Evolutionary conservation across 345 rosid species (phyloP).

Genomic region (Eucalyptus pauciflora): DNA sequence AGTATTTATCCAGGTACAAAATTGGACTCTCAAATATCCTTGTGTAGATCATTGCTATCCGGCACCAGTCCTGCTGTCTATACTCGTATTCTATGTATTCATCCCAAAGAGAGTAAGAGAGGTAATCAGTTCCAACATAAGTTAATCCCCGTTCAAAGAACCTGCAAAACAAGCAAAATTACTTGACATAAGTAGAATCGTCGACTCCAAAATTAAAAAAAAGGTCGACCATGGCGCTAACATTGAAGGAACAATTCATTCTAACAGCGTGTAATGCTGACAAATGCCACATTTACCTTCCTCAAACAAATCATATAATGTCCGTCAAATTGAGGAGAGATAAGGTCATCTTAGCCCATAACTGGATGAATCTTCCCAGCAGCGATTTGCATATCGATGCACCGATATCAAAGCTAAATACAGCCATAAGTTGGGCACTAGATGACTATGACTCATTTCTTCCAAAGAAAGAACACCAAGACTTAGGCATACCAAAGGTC

Average conservation of each 20-base stretch:
- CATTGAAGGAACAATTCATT: constrained; percentile 71
- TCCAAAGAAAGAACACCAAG: constrained; percentile 8
- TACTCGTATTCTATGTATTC: constrained; percentile 91
- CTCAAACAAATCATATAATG: constrained; percentile 67
- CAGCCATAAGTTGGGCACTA: constrained; percentile 26
- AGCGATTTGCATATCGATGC: constrained; percentile 85
- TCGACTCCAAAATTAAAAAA: constrained; percentile 10
- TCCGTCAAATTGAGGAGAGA: constrained; percentile 70
- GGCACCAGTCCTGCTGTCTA: constrained; percentile 82
- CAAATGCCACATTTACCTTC: constrained; percentile 96
- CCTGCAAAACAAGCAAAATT: constrained; percentile 12
- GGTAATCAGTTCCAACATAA: constrained; percentile 87
- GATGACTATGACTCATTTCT: constrained; percentile 16
- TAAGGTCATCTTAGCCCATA: constrained; percentile 87
- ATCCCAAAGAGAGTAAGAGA: constrained; percentile 81
- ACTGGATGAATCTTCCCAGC: constrained; percentile 89
- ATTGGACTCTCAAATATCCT: constrained; percentile 80
- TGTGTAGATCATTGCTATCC: constrained; percentile 66
- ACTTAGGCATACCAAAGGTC: constrained; percentile 1
- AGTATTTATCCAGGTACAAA: constrained; percentile 76
- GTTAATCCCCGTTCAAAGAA: constrained; percentile 88
- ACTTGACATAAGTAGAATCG: background rate
- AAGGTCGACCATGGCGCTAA: constrained; percentile 21
- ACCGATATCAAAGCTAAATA: constrained; percentile 54
- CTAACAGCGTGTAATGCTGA: constrained; percentile 55